phyloP scores from a whole-genome alignment of 2,329 filamentous ascomycete species.

The Fusarium burgessii region DNA sequence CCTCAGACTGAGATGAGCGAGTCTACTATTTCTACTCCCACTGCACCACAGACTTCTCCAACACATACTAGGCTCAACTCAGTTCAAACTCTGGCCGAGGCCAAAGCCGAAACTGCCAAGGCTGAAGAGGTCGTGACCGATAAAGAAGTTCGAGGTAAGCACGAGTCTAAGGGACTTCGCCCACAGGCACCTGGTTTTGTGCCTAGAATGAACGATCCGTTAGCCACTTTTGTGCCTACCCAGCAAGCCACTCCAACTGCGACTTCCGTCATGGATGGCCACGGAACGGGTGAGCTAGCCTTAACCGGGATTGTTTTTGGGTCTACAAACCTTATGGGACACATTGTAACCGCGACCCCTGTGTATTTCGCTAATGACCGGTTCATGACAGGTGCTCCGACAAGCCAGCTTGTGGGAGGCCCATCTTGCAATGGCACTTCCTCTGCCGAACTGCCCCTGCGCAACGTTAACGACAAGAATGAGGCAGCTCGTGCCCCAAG shows the following conservation, averaged over 20 bases:
- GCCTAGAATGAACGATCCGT: neutral
- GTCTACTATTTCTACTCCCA: neutral
- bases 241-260: neutral
- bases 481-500: neutral
- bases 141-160: conserved; percentile 25
- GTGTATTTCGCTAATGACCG: neutral
- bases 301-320: neutral
- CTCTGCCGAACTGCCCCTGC: neutral
- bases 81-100: neutral
- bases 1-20: neutral
- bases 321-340: neutral
- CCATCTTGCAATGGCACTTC: conserved; percentile 3
- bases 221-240: neutral
- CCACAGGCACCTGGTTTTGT: conserved; percentile 37
- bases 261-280: neutral
- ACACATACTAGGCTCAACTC: neutral
- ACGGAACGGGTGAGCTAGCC: neutral
- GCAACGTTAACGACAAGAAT: neutral
- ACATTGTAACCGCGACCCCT: neutral
- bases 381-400: conserved; percentile 27
- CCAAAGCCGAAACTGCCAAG: neutral
- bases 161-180: conserved; percentile 22
- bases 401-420: conserved; percentile 25
- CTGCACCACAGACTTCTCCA: neutral
- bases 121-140: neutral